Conservation (phyloP, 495 filamentous ascomycete genomes). For the Aspergillus avenaceus region DNA sequence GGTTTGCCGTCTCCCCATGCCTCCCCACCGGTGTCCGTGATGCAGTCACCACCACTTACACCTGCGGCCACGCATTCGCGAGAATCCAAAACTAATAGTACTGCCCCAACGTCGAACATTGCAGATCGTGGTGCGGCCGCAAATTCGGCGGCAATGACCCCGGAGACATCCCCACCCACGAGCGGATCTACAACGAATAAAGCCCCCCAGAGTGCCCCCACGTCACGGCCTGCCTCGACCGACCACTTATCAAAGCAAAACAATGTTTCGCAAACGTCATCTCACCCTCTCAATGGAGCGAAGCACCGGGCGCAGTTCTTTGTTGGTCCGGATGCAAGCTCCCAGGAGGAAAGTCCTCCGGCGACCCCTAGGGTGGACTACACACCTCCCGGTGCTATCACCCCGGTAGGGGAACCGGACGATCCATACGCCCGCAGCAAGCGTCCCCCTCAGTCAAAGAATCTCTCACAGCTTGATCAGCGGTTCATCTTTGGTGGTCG, state of each 20-base stretch:
- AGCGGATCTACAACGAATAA: conserved; percentile 27
- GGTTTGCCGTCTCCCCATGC: conserved; percentile 36
- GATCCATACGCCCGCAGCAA: conserved; percentile 86
- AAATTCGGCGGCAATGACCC: conserved; percentile 62
- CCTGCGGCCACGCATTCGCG: conserved; percentile 68
- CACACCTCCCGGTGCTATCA: conserved; percentile 65
- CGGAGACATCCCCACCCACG: conserved; percentile 36
- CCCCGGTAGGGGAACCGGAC: conserved; percentile 75
- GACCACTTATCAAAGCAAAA: conserved; percentile 32
- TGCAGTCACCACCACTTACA: conserved; percentile 87
- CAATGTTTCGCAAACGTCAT: conserved; percentile 36
- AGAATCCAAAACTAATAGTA: conserved; percentile 37
- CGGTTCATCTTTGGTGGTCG: conserved; percentile 76
- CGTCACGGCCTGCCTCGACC: conserved; percentile 46
- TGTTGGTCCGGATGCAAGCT: conserved; percentile 58
- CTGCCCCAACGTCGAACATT: conserved; percentile 17
- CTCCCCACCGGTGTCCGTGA: conserved; percentile 53
- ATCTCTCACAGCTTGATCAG: conserved; percentile 67
- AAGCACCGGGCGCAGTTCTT: conserved; percentile 69
- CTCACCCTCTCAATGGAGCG: conserved; percentile 35
- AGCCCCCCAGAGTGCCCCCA: conserved; percentile 30
- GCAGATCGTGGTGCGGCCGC: conserved; percentile 46
- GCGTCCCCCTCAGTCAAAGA: conserved; percentile 66
- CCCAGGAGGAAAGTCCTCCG: conserved; percentile 49
- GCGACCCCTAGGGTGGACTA: conserved; percentile 51